These are phyloP conservation scores for Aschersonia sp. DNA, from an alignment of 2,329 filamentous ascomycete genomes.

Conservation along the genomic window DNA sequence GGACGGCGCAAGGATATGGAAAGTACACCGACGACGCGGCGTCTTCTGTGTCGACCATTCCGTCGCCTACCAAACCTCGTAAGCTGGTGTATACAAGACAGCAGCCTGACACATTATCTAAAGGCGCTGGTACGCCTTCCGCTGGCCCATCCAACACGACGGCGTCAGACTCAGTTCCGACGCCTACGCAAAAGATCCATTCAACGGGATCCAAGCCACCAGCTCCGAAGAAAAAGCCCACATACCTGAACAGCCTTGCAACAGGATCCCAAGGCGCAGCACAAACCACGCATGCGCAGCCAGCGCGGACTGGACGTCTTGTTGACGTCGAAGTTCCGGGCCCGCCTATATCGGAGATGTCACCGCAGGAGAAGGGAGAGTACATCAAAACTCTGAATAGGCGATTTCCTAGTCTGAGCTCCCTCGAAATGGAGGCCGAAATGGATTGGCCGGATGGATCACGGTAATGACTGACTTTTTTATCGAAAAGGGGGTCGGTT, in stretches of 20 bases:
- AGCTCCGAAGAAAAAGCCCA: conserved; percentile 48
- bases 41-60: conserved; percentile 17
- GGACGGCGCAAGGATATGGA: conserved; percentile 80
- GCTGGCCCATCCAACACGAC: background rate
- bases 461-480: background rate
- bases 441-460: conserved; percentile 17
- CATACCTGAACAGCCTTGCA: conserved; percentile 41
- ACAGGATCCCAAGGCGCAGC: conserved; percentile 28
- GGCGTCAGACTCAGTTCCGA: conserved; percentile 10
- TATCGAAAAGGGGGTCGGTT: too few relatives aligned
- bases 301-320: conserved; percentile 19
- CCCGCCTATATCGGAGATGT: conserved; percentile 39
- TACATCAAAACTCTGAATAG: conserved; percentile 62
- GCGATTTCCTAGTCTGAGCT: conserved; percentile 70
- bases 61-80: conserved; percentile 29
- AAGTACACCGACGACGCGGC: conserved; percentile 54
- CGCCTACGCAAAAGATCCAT: conserved; percentile 9
- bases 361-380: conserved; percentile 45
- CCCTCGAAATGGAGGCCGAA: conserved; percentile 74
- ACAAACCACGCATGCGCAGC: conserved; percentile 25
- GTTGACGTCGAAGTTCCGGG: conserved; percentile 31
- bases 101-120: background rate
- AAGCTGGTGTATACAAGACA: conserved; percentile 24
- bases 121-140: background rate
- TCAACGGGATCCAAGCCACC: conserved; percentile 25